Base-by-base conservation (phyloP, 2,329 filamentous ascomycete genomes). In the Tympanopsis confertula region DNA sequence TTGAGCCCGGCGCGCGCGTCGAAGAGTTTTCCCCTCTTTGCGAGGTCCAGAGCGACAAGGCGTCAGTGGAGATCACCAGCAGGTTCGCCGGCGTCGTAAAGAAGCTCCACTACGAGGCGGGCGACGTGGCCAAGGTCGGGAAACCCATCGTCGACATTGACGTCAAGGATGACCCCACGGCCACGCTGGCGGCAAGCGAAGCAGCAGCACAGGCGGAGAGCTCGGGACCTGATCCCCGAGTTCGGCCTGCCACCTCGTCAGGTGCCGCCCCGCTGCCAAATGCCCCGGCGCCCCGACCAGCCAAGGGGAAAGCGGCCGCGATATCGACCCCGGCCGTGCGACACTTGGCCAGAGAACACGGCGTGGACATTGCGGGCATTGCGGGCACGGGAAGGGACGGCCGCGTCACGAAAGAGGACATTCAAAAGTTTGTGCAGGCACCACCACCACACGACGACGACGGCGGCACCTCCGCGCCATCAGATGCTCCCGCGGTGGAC, bases 11-110 rank as follows among this genome's bases (percentile, higher is more conserved):
- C 41, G 91, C 91, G 24, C 80, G 84, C 41, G 88, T 98, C 50
- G 88, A 98, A 65, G 89, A 98, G 65, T 98, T 94, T 72, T 91
- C 93, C 49, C 91, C 89, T 42, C 72, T 98, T 35, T 98, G 91
- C 63, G 91, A 98, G 64, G 93, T 98, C 33, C 91, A 96, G 58
- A 95, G 88, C 51, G 91, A 98, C 65, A 98, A 98, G 61, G 91
- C 91, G 36, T 76, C 77, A 2, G 75, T 80, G 17, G 74, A 96
- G 70, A 98, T 98, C 49, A 96, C 91, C 28, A 95, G 88, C 51
- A 81, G 91, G 38, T 98, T 94, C 59, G 79, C 88, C 41, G 91
- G 91, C 17, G 82, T 95, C 1, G 89, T 98, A 48, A 95, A 94
- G 67, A 96, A 88, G 63, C 69, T 98, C 33, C 78, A 96, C 62